A percentile compares a stretch with the other conserved stretches of the same genome.
Evolutionary conservation across 352 stramenopile genomes (phyloP).

Genomic region (Phytophthora ohioensis): DNA sequence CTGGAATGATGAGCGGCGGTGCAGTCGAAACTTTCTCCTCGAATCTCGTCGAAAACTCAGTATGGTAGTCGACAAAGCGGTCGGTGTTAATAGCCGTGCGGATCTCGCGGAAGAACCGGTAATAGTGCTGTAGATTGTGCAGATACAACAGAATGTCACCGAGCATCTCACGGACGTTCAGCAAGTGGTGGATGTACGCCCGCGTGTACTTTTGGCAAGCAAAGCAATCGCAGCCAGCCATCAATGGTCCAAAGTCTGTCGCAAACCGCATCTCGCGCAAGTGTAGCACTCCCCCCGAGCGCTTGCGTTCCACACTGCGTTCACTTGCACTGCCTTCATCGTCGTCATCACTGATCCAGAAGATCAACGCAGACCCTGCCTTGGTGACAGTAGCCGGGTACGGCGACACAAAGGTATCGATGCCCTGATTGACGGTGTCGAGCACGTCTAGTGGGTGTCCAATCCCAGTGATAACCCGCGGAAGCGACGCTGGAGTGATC

Average conservation of each 20-base stretch:
- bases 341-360: conserved; percentile 62
- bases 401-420: conserved; percentile 78
- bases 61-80: conserved; percentile 52
- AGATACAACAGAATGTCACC: conserved; percentile 92
- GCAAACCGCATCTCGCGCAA: conserved; percentile 71
- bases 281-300: conserved; percentile 65
- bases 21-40: conserved; percentile 55
- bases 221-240: conserved; percentile 77
- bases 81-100: conserved; percentile 55
- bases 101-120: conserved; percentile 71
- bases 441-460: conserved; percentile 75
- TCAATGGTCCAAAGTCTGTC: conserved; percentile 68
- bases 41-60: conserved; percentile 56
- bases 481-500: conserved; percentile 45
- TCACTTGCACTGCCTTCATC: conserved; percentile 21
- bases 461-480: conserved; percentile 71
- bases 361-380: conserved; percentile 57
- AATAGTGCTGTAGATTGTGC: conserved; percentile 88
- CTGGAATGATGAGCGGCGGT: conserved; percentile 52
- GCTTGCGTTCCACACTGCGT: conserved; percentile 37
- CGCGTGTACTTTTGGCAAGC: conserved; percentile 79
- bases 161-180: conserved; percentile 93
- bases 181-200: conserved; percentile 93
- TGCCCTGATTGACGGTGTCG: conserved; percentile 52
- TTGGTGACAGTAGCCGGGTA: conserved; percentile 67